These are phyloP conservation scores for Entonaema liquescens DNA, from an alignment of 495 filamentous ascomycete genomes.

Conservation along the genomic window DNA sequence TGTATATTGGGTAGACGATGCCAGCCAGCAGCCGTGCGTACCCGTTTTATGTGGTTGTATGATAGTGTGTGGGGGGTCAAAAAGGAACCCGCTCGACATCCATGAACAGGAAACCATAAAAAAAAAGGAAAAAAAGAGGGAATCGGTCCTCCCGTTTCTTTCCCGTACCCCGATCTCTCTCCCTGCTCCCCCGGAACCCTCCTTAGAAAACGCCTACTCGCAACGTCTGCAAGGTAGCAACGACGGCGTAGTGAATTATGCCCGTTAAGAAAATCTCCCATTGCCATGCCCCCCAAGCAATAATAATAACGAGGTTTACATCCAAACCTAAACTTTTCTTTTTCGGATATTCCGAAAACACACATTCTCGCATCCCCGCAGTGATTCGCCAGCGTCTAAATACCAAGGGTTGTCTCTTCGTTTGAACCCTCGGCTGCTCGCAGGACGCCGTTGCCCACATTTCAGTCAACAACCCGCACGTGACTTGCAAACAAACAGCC, in stretches of 20 bases:
- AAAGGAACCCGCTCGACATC: neutral
- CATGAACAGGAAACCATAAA: neutral
- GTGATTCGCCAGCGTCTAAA: neutral
- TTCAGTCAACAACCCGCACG: conserved; percentile 10
- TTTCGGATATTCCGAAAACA: conserved; percentile 10
- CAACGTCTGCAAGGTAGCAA: conserved; percentile 8
- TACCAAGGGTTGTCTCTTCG: neutral
- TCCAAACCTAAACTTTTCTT: neutral
- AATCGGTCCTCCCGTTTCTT: conserved; percentile 10
- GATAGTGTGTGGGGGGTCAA: neutral
- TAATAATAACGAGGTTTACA: conserved; percentile 2
- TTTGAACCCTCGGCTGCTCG: conserved; percentile 6
- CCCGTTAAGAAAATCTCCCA: conserved; percentile 4
- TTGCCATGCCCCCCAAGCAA: conserved; percentile 7
- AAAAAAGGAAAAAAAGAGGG: conserved; percentile 16
- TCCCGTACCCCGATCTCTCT: neutral
- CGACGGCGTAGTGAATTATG: conserved; percentile 17
- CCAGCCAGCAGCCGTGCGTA: conserved; percentile 9
- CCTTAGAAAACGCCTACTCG: conserved; percentile 16
- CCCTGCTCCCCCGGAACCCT: neutral
- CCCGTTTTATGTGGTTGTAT: neutral
- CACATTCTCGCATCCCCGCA: neutral
- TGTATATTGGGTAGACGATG: conserved; percentile 4
- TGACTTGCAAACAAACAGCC: conserved; percentile 20
- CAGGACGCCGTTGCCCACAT: conserved; percentile 16